Conservation (phyloP, 805 yeast species). For the Lipomyces spencermartinsiae region DNA sequence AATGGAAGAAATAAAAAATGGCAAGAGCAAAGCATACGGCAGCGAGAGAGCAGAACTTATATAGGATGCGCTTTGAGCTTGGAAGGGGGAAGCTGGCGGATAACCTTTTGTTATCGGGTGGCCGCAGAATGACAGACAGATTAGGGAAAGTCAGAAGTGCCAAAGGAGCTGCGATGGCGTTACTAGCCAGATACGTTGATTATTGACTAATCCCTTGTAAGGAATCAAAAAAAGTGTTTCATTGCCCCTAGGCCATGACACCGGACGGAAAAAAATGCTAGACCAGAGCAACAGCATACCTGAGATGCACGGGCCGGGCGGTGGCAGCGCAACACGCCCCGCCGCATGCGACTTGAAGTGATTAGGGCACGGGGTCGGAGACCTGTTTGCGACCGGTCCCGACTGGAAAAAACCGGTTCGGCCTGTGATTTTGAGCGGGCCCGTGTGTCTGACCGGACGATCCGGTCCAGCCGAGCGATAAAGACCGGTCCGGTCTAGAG, state of each 20-base stretch:
- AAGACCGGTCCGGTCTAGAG: too few species aligned
- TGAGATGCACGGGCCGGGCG: conserved; percentile 16
- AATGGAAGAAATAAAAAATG: background rate
- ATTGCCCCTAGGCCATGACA: conserved; percentile 2
- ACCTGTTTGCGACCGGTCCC: background rate
- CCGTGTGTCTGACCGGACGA: background rate
- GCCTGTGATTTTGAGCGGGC: background rate
- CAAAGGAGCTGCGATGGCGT: conserved; percentile 3
- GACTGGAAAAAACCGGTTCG: background rate
- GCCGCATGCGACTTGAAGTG: background rate
- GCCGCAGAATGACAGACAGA: background rate
- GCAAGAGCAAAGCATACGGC: conserved; percentile 9
- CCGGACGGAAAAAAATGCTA: background rate
- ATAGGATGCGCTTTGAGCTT: conserved; percentile 9
- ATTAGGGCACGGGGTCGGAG: background rate
- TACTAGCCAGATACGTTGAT: background rate
- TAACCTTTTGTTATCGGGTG: conserved; percentile 5
- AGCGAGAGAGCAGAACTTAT: conserved; percentile 9
- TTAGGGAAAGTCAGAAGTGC: conserved; percentile 6
- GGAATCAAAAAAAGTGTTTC: background rate
- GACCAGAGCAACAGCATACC: background rate
- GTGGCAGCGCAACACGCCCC: background rate
- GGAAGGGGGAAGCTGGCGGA: background rate
- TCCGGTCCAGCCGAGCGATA: too few species aligned
- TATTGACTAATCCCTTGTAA: background rate